These are phyloP conservation scores for Emergomyces orientalis DNA, from an alignment of 2,329 filamentous ascomycete genomes.

Conservation along the genomic window DNA sequence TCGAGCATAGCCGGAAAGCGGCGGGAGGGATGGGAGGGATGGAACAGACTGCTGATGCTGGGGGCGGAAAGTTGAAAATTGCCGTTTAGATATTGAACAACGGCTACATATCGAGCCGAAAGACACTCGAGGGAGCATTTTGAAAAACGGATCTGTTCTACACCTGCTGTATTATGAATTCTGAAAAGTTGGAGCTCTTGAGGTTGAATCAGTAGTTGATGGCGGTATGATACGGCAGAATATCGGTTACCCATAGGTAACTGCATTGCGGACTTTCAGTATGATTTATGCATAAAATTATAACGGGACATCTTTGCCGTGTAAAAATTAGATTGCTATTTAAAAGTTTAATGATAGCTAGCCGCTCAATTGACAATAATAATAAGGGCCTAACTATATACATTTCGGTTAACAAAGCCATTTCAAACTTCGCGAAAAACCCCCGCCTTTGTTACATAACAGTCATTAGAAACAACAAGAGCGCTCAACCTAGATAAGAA, in stretches of 20 bases:
- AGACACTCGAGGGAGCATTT: conserved; percentile 27
- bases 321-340: background rate
- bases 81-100: conserved; percentile 22
- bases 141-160: background rate
- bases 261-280: background rate
- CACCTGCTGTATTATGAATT: background rate
- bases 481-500: background rate
- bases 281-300: background rate
- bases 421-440: background rate
- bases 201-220: background rate
- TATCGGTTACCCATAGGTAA: background rate
- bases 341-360: background rate
- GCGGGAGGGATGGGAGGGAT: conserved; percentile 28
- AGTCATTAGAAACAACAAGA: background rate
- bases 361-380: background rate
- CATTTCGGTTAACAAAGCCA: background rate
- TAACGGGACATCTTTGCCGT: background rate
- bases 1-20: conserved; percentile 38
- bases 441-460: background rate
- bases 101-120: conserved; percentile 23
- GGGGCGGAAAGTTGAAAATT: conserved; percentile 24
- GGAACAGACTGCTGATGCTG: conserved; percentile 1
- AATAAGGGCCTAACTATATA: background rate
- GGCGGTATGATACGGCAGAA: conserved; percentile 6
- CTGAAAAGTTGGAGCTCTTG: too few species aligned